Conservation (phyloP, 352 stramenopile species). For the Thalassiosira ordinaria region DNA sequence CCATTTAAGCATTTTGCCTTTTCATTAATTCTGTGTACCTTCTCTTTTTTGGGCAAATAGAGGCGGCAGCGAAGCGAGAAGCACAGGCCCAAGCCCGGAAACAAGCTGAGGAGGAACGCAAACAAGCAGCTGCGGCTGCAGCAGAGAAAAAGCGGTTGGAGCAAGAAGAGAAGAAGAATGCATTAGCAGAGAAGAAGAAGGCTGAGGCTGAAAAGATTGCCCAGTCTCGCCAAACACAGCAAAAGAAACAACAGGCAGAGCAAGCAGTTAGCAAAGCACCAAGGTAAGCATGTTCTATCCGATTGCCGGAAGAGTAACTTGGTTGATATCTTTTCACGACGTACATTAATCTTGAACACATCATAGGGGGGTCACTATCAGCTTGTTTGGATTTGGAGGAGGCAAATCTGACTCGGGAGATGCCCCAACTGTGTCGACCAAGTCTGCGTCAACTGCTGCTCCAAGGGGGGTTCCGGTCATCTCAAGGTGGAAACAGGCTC, state of each 20-base stretch:
- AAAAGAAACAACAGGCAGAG: constrained; percentile 41
- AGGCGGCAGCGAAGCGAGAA: background rate
- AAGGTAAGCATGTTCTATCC: constrained; percentile 20
- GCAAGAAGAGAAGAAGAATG: constrained; percentile 40
- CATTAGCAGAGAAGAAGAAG: constrained; percentile 26
- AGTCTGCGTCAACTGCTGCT: constrained; percentile 17
- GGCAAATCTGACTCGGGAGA: constrained; percentile 26
- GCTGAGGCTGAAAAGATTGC: constrained; percentile 24
- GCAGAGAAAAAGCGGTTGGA: constrained; percentile 28
- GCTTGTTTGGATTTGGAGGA: constrained; percentile 46
- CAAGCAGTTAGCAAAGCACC: constrained; percentile 35
- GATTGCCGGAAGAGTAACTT: no score
- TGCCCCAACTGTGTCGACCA: constrained; percentile 1
- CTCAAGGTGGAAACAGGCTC: constrained; percentile 66
- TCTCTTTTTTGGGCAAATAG: no score
- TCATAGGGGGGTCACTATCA: constrained; percentile 40
- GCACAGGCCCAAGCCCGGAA: constrained; percentile 17
- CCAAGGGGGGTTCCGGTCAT: constrained; percentile 66
- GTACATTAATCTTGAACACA: constrained; percentile 59
- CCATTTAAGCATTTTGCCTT: no score
- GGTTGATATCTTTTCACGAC: no score
- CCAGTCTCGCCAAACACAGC: constrained; percentile 19
- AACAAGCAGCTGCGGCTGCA: constrained; percentile 18
- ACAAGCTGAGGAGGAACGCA: constrained; percentile 31
- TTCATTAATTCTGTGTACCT: no score